Base-by-base conservation (phyloP, 2,329 filamentous ascomycete genomes). In the Raffaelea ambrosiae region DNA sequence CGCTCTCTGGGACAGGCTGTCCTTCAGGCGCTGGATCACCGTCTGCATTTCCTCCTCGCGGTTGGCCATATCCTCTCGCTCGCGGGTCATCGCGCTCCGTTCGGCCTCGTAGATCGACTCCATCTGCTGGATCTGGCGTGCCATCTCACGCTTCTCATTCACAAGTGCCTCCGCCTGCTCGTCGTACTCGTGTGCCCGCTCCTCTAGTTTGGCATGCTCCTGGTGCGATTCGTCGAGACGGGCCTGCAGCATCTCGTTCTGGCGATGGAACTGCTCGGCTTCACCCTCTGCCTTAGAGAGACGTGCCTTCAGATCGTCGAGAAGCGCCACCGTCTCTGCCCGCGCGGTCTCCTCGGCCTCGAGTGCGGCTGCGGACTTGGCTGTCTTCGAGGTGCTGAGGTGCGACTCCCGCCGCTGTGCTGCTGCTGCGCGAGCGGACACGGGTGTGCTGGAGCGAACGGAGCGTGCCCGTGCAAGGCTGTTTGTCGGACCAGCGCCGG, bases 41-140 rank as follows among this genome's bases (percentile, higher is more conserved):
- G 79, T 74, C 65, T 95, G 88, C 77, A 97, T 83, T 64, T 95
- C 89, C 61, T 95, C 89, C 62, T 96, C 89, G 49, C 84, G 78
- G 57, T 84, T 84, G 47, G 78, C 74, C 66, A 90, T 84, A 57
- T 94, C 88, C 55, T 96, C 90, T 69, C 94, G 93, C 65, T 97
- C 91, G 66, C 90, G 88, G 60, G 88, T 81, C 68, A 91, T 86
- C 47, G 87, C 81, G 60, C 84, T 87, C 53, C 88, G 81, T 67
- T 98, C 93, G 40, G 86, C 82, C 65, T 97, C 91, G 64, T 95
- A 94, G 54, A 94, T 90, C 54, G 83, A 82, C 66, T 96, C 90
- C 70, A 96, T 83, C 64, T 98, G 93, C 54, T 91, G 81, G 60
- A 88, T 86, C 65, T 94, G 85, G 54, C 89, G 80, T 26, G 83